Evolutionary conservation across 371 early-diverging fungal species (phyloP).

Genomic region (Enterocytospora artemiae): DNA sequence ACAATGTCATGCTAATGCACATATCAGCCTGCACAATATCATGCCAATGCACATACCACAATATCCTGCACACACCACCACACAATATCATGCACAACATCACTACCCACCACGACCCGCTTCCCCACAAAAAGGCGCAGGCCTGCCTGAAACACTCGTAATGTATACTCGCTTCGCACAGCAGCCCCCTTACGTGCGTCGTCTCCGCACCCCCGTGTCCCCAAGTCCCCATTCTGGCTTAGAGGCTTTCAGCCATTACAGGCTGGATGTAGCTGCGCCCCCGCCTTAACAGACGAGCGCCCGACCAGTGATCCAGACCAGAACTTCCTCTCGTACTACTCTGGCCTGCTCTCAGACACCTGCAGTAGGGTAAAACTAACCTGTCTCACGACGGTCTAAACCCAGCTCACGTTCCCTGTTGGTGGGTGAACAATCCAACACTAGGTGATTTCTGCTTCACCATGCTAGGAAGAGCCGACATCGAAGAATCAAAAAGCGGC

Average conservation of each 20-base stretch:
- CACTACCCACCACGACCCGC: too few relatives aligned
- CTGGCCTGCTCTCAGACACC: conserved; percentile 60
- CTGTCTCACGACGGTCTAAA: conserved; percentile 66
- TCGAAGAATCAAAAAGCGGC: conserved; percentile 66
- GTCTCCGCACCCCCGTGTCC: conserved; percentile 6
- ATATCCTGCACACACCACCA: too few relatives aligned
- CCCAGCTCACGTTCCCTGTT: conserved; percentile 66
- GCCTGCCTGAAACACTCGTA: conserved; percentile 13
- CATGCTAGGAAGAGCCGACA: conserved; percentile 66
- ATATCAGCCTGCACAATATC: too few relatives aligned
- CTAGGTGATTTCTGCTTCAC: conserved; percentile 63
- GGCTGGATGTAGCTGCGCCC: conserved; percentile 61
- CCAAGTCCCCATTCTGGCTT: conserved; percentile 59
- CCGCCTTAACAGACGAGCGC: conserved; percentile 59
- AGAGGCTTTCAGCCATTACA: conserved; percentile 63
- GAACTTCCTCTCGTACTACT: conserved; percentile 63
- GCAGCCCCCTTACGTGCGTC: conserved; percentile 4
- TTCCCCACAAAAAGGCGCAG: too few relatives aligned
- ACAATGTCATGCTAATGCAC: too few relatives aligned
- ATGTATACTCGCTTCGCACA: conserved; percentile 18
- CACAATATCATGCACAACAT: too few relatives aligned
- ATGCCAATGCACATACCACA: too few relatives aligned
- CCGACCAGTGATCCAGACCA: conserved; percentile 61
- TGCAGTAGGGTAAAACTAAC: conserved; percentile 65
- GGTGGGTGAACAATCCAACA: conserved; percentile 63